Base-by-base conservation (phyloP, 345 rosid species). In the Aquilaria yunnanensis region DNA sequence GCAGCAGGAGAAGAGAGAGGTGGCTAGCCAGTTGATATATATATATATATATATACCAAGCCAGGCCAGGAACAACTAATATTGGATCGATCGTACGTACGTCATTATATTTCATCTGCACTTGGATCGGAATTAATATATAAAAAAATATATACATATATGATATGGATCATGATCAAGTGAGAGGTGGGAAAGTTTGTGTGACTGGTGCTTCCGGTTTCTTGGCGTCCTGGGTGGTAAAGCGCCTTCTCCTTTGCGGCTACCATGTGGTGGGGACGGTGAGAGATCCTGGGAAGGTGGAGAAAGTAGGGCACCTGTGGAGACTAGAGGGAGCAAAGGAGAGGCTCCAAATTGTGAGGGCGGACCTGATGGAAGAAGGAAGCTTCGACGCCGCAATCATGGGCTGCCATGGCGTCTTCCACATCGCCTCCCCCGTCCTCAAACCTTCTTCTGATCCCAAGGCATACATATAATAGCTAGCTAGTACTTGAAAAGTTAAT, bases 151-250 rank as follows among this genome's bases (percentile, higher is more conserved):
- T 23, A 23, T 23, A 23, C 23, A 23, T 23, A 23, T 23, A 23
- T 23, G 23, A 23, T 23, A 67, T 80, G 83, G 75, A 74, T 65
- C 66, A 70, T 59, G 48, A 46, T 47, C 76, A 80, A 60, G 23
- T 23, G 23, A 23, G 1, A 23, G 23, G 23, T 23, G 87, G 83
- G 30, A 86, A 76, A 74, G 92, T 90, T 6, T 92, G 98, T 69
- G 96, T 92, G 13, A 92, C 98, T 0, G 98, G 96, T 3, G 93
- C 96, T 62, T 74, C 98, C 51, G 98, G 98, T 32, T 93, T 77
- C 73, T 74, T 93, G 31, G 97, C 98, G 47, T 86, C 97, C 55
- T 93, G 96, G 97, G 85, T 93, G 29, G 78, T 88, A 41, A 93
- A 90, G 82, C 80, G 94, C 31, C 90, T 92, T 49, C 92, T 89